A percentile compares a stretch with the other conserved stretches of the same genome.
Conservation (phyloP, 352 stramenopile genomes). For the Pythium biforme region DNA sequence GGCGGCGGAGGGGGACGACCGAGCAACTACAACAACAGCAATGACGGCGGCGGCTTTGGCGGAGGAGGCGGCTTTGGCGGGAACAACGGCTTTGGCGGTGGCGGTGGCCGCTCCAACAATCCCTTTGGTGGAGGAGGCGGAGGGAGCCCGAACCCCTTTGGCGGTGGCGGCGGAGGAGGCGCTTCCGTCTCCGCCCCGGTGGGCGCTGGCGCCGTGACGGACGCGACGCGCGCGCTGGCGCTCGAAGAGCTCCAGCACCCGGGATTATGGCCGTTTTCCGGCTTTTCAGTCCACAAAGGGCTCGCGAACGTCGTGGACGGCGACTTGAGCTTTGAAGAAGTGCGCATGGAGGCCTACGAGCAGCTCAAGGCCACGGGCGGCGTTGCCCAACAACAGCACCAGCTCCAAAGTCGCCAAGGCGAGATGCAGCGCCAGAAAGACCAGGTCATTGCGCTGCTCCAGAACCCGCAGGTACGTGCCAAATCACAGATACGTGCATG, state of each 20-base stretch:
- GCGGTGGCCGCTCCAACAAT: neutral
- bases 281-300: constrained; percentile 61
- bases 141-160: neutral
- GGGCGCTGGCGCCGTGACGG: constrained; percentile 34
- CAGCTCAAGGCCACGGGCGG: constrained; percentile 50
- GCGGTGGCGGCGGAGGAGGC: neutral
- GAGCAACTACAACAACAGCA: constrained; percentile 14
- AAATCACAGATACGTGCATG: too few species aligned
- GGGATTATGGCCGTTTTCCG: constrained; percentile 61
- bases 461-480: constrained; percentile 37
- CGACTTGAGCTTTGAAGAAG: constrained; percentile 64
- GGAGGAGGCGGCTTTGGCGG: neutral
- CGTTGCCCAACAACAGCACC: constrained; percentile 39
- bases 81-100: constrained; percentile 12
- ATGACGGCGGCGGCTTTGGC: constrained; percentile 12
- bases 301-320: constrained; percentile 55
- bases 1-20: neutral
- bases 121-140: neutral
- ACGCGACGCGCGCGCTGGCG: constrained; percentile 41
- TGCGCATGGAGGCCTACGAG: constrained; percentile 58
- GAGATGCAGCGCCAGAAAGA: constrained; percentile 58
- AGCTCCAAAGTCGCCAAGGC: constrained; percentile 34
- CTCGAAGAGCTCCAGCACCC: constrained; percentile 60
- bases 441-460: constrained; percentile 43
- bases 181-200: neutral